Conservation (phyloP, 345 rosid species). For the Citrus mangshanensis region DNA sequence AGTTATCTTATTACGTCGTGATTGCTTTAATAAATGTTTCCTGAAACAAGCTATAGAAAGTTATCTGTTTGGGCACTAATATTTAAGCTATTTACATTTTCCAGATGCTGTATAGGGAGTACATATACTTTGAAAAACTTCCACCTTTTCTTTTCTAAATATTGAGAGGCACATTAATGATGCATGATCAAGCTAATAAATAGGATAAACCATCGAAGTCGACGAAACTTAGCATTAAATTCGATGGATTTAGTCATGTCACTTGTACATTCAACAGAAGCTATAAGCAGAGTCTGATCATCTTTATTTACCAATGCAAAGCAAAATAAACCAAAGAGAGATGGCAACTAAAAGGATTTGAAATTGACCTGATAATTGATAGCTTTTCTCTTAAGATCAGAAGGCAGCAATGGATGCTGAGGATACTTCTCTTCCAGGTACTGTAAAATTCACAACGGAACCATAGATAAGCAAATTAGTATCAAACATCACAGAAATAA, state of each 20-base stretch:
- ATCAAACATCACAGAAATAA: neutral
- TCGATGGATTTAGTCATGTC: neutral
- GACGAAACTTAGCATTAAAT: neutral
- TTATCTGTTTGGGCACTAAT: neutral
- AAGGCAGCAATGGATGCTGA: slow-evolving; percentile 61
- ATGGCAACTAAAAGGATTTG: neutral
- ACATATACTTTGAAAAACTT: too few species aligned
- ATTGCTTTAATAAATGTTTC: neutral
- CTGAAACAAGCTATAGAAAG: neutral
- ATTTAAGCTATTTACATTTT: neutral
- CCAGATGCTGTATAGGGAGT: neutral
- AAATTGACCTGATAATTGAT: slow-evolving; percentile 61
- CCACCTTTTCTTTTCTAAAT: neutral
- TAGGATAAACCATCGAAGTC: too few species aligned
- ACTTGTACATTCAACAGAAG: neutral
- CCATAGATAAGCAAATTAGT: neutral
- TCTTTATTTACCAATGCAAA: neutral
- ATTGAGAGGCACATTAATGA: neutral
- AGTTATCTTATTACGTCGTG: neutral
- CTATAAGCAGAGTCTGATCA: neutral
- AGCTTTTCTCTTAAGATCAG: slow-evolving; percentile 55
- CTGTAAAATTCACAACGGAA: slow-evolving; percentile 27
- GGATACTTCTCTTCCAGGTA: slow-evolving; percentile 88
- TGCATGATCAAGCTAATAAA: neutral
- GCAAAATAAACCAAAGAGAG: neutral